These are phyloP conservation scores for Spongispora temasekensis DNA, from an alignment of 1,284 basidiomycete genomes.

Conservation along the genomic window DNA sequence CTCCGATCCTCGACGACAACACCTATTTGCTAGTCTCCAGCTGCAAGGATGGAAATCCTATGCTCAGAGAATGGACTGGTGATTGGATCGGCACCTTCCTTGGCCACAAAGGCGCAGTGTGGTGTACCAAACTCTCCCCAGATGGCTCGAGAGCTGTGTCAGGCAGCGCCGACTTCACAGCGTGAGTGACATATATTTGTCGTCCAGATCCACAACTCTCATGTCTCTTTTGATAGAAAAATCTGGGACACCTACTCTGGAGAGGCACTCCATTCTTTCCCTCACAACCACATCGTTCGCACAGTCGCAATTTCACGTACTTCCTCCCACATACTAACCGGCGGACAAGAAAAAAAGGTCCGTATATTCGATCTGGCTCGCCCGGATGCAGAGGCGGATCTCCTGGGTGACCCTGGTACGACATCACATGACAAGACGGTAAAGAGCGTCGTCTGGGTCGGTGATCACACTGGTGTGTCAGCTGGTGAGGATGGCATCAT, in stretches of 20 bases:
- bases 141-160: constrained; percentile 88
- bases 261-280: constrained; percentile 85
- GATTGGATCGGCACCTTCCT: constrained; percentile 99
- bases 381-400: constrained; percentile 84
- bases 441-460: constrained; percentile 93
- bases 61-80: constrained; percentile 95
- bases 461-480: constrained; percentile 82
- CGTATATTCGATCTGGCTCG: constrained; percentile 89
- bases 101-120: constrained; percentile 98
- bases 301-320: constrained; percentile 83
- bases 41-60: constrained; percentile 96
- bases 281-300: constrained; percentile 98
- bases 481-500: constrained; percentile 92
- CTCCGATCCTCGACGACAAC: constrained; percentile 78
- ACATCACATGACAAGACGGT: constrained; percentile 86
- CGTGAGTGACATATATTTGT: constrained; percentile 56
- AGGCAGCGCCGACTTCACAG: constrained; percentile 96
- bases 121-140: constrained; percentile 92
- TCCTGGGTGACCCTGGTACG: constrained; percentile 60
- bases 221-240: constrained; percentile 58
- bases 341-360: constrained; percentile 97
- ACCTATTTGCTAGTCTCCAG: constrained; percentile 89
- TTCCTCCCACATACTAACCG: constrained; percentile 77
- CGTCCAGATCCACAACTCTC: constrained; percentile 3
- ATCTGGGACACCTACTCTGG: constrained; percentile 98